Evolutionary conservation across 2,329 filamentous ascomycete species (phyloP).

Genomic region (Colletotrichum salicis): DNA sequence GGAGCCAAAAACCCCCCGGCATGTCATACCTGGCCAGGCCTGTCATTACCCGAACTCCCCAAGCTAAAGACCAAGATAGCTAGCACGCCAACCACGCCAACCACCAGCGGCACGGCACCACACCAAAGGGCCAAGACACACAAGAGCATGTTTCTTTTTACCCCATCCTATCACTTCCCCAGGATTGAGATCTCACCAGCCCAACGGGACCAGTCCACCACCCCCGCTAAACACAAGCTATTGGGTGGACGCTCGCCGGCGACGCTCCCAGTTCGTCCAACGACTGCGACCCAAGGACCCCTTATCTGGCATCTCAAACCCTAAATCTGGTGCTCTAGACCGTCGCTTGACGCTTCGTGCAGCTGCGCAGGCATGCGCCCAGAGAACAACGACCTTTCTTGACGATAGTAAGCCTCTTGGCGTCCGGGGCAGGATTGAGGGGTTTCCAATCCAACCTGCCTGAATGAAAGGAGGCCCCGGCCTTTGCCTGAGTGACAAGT

Average conservation of each 20-base stretch:
- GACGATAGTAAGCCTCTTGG: conserved; percentile 31
- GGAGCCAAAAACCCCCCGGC: conserved; percentile 14
- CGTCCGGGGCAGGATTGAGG: conserved; percentile 22
- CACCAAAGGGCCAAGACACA: background rate
- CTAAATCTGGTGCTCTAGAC: conserved; percentile 22
- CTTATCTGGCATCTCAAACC: conserved; percentile 30
- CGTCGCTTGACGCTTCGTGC: background rate
- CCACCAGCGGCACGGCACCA: background rate
- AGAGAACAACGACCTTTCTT: conserved; percentile 4
- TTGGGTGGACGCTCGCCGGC: conserved; percentile 22
- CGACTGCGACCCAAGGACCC: conserved; percentile 32
- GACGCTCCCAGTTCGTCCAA: conserved; percentile 25
- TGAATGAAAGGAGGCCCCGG: conserved; percentile 12
- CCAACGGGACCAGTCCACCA: conserved; percentile 19
- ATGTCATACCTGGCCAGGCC: background rate
- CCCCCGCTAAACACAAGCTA: conserved; percentile 8
- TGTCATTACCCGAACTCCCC: conserved; percentile 32
- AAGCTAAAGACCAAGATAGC: conserved; percentile 5
- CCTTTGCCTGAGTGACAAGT: background rate
- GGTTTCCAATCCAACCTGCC: conserved; percentile 21
- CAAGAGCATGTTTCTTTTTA: conserved; percentile 1
- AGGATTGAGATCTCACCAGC: conserved; percentile 28
- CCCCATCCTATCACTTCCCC: conserved; percentile 26
- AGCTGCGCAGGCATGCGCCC: background rate
- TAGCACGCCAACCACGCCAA: conserved; percentile 26